Evolutionary conservation across 2,329 filamentous ascomycete species (phyloP), one percentile per base, ranked within the genome.

Genomic region (Monosporascus sp.): DNA sequence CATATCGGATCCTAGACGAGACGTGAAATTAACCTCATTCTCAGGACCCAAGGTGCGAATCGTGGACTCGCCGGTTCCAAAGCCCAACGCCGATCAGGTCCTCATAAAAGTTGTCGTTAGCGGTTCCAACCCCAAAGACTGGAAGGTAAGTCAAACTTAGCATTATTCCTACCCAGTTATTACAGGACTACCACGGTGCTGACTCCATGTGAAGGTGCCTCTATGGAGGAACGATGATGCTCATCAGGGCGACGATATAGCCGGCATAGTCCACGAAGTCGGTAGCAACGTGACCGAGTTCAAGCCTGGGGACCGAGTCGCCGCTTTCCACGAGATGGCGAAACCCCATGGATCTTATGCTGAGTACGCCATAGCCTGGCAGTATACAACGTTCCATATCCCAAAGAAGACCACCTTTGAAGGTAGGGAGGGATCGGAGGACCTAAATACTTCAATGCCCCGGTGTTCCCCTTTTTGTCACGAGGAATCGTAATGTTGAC

Each of bases 361-460:
- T 3, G 83, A 86, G 61, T 87, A 86, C 58, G 79, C 82, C 3
- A 67, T 86, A 11, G 76, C 78, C 0, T 78, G 73, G 67, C 73
- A 76, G 36, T 73, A 80, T 59, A 81, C 81, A 0, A 84, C 82
- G 0, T 84, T 85, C 61, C 78, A 77, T 58, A 69, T 84, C 19
- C 78, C 81, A 0, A 56, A 70, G 34, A 66, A 71, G 19, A 72
- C 73, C 3, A 73, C 71, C 20, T 83, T 81, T 50, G 79, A 84
- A 66, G 73, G 74, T 74, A 62, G 1, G 31, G 5, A 34, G 31
- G 5, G 31, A 34, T 34, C 31, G 31, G 11, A 5, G 31, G 31
- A 5, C 31, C 31, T 34, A 14, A 34, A 34, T 14, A 14, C 4
- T 5, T 3, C 31, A 11, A 14, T 1, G 11, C 31, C 31, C 14